A percentile compares a stretch with the other conserved stretches of the same genome.
These are phyloP conservation scores for Escallonia rubra DNA, from an alignment of 129 eudicot species.

Conservation along the genomic window DNA sequence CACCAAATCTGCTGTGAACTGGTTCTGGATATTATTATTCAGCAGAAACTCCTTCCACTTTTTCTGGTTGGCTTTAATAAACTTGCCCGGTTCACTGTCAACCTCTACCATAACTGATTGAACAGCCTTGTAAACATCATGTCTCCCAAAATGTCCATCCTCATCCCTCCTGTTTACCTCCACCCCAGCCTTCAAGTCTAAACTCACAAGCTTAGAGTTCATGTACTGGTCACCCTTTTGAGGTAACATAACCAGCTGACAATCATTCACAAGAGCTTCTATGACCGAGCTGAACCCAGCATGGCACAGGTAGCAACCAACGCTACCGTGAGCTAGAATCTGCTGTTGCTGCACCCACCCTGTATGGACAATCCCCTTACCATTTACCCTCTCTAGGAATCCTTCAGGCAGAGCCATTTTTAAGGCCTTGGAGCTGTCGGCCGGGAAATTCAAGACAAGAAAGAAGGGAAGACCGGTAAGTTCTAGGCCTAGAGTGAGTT, in stretches of 20 bases:
- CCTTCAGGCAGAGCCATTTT: conserved; percentile 37
- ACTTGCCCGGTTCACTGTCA: conserved; percentile 21
- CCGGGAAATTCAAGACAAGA: conserved; percentile 42
- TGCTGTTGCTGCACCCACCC: conserved; percentile 69
- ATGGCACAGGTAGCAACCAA: conserved; percentile 44
- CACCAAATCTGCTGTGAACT: conserved; percentile 26
- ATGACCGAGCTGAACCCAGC: conserved; percentile 47
- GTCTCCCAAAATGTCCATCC: conserved; percentile 51
- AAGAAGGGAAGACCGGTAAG: conserved; percentile 43
- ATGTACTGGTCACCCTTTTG: conserved; percentile 38
- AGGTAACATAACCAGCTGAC: conserved; percentile 45
- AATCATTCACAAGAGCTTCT: conserved; percentile 46
- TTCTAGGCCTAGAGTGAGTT: conserved; percentile 41
- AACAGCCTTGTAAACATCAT: conserved; percentile 34
- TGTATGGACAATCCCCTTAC: conserved; percentile 33
- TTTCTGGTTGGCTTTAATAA: conserved; percentile 25
- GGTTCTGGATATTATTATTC: conserved; percentile 27
- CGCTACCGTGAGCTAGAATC: conserved; percentile 46
- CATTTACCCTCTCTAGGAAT: conserved; percentile 35
- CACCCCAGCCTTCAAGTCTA: conserved; percentile 39
- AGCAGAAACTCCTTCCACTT: conserved; percentile 43
- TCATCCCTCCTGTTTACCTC: conserved; percentile 55
- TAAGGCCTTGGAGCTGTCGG: conserved; percentile 16
- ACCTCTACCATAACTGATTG: conserved; percentile 32
- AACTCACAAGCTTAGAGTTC: conserved; percentile 35